Evolutionary conservation across 768 basidiomycete species (phyloP).

Genomic region (Boletus reticulatus): DNA sequence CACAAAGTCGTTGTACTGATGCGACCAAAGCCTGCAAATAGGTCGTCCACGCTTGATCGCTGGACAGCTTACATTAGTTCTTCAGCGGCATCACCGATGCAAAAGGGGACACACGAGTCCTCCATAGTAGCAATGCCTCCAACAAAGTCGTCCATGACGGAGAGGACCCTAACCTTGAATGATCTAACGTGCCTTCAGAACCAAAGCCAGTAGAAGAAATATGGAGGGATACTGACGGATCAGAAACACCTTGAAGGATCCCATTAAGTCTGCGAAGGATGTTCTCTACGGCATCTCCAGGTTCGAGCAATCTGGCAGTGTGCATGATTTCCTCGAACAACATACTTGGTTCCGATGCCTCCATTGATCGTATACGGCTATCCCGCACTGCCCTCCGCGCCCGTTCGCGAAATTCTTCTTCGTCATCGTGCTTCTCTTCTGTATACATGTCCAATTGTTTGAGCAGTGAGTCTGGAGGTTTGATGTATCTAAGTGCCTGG

Average conservation of each 20-base stretch:
- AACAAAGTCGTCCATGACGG: conserved; percentile 62
- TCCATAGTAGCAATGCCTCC: conserved; percentile 57
- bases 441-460: conserved; percentile 78
- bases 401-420: conserved; percentile 77
- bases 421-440: conserved; percentile 90
- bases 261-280: conserved; percentile 55
- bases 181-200: conserved; percentile 40
- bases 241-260: conserved; percentile 58
- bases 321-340: conserved; percentile 60
- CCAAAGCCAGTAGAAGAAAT: not conserved
- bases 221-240: conserved; percentile 46
- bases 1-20: conserved; percentile 66
- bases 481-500: conserved; percentile 71
- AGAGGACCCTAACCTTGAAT: conserved; percentile 57
- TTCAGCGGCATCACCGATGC: not conserved
- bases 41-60: conserved; percentile 62
- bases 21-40: conserved; percentile 59
- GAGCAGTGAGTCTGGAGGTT: conserved; percentile 75
- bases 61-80: conserved; percentile 30
- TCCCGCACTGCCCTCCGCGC: conserved; percentile 38
- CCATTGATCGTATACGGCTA: conserved; percentile 18
- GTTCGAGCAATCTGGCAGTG: conserved; percentile 47
- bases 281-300: conserved; percentile 43
- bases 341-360: conserved; percentile 48
- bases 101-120: conserved; percentile 51